Conservation (phyloP, 768 basidiomycete genomes). For the Fistulinella prunicolor region DNA sequence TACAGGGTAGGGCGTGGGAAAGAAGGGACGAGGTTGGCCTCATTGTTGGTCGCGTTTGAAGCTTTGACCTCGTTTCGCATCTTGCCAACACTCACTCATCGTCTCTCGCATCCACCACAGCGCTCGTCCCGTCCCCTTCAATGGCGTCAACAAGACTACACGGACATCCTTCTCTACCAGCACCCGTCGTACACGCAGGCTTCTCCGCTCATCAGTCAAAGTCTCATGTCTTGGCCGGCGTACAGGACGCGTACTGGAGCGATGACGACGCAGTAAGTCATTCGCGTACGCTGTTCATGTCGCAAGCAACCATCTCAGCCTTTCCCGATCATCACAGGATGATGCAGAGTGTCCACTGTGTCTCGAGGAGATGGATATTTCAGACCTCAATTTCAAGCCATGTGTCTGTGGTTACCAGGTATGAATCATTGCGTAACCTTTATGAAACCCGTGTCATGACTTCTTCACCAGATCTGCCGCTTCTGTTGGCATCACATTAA, state of each 20-base stretch:
- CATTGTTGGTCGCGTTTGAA: slow-evolving; percentile 25
- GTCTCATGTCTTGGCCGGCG: slow-evolving; percentile 82
- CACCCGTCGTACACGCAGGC: slow-evolving; percentile 69
- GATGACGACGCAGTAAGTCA: slow-evolving; percentile 78
- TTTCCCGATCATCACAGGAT: slow-evolving; percentile 56
- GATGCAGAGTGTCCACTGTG: slow-evolving; percentile 98
- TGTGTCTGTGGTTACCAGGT: slow-evolving; percentile 99
- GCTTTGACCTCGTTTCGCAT: slow-evolving; percentile 18
- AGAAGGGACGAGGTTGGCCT: slow-evolving; percentile 16
- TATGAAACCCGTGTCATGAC: slow-evolving; percentile 16
- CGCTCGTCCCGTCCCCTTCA: slow-evolving; percentile 2
- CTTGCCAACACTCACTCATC: slow-evolving; percentile 11
- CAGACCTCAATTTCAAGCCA: slow-evolving; percentile 98
- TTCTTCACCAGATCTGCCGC: slow-evolving; percentile 78
- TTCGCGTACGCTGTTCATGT: slow-evolving; percentile 3
- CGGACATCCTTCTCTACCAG: slow-evolving; percentile 62
- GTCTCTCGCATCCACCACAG: slow-evolving; percentile 14
- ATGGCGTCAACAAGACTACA: slow-evolving; percentile 59
- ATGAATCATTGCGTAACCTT: slow-evolving; percentile 14
- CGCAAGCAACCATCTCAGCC: slow-evolving; percentile 13
- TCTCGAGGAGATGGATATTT: slow-evolving; percentile 98
- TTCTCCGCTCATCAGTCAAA: slow-evolving; percentile 76
- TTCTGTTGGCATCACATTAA: slow-evolving; percentile 99
- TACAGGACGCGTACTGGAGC: slow-evolving; percentile 97
- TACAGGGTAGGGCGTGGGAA: slow-evolving; percentile 20